Evolutionary conservation across 305 asterid genomes (phyloP), one percentile per base, ranked within the genome.

Genomic region (Fraxinus sp.): DNA sequence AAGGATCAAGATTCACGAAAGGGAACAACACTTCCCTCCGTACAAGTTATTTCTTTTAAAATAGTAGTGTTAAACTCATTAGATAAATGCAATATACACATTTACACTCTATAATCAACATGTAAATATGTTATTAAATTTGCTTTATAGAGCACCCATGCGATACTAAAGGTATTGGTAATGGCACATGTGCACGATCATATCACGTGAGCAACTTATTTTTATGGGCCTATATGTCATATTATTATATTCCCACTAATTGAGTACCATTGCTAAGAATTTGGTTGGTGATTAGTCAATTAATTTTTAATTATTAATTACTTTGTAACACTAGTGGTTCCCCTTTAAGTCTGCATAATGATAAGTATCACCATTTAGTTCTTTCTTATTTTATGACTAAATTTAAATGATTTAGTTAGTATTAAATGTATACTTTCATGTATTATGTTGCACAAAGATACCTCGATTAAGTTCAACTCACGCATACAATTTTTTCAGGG

Each of bases 261-360:
- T 55, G 66, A 55, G 66, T n/a, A 18, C 62, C 66, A 5, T 55
- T 55, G 66, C 66, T 55, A 55, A 55, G 26, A 55, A 55, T n/a
- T 55, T 55, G 26, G 66, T 55, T 55, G 66, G 66, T n/a, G 26
- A 55, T 55, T n/a, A n/a, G 24, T 55, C 66, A 55, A 55, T 55
- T 55, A 18, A n/a, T 18, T 4, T 49, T 49, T 49, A 49, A 49
- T 49, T 49, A 49, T 49, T 49, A 14, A 49, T 49, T 49, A 4
- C 62, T 59, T 37, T 74, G 16, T n/a, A 74, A 37, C 49, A 22
- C 59, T 32, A 41, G 32, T 76, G 14, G 79, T 76, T 76, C 30
- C 79, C 13, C 79, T 76, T 76, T 76, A 8, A 22, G 62, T 44
- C 13, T 8, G 55, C 79, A 76, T 76, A 30, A 76, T 76, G 57